Conservation (phyloP, 768 basidiomycete species). For the Peribolospora baueri region DNA sequence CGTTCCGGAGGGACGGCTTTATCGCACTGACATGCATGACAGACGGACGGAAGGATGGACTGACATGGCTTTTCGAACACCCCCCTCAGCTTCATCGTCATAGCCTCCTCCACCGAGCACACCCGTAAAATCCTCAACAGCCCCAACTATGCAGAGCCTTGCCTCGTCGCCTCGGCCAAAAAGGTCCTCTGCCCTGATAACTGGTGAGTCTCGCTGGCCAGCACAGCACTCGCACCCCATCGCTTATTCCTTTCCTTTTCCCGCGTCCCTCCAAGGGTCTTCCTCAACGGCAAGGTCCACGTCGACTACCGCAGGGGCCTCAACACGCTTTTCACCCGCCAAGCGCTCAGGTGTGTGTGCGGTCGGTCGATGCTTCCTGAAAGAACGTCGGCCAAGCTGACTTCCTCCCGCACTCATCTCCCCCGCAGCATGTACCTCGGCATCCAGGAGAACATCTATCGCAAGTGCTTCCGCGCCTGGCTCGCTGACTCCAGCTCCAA, state of each 20-base stretch:
- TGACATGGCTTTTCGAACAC: background rate
- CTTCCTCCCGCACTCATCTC: background rate
- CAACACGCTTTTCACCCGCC: slow-evolving; percentile 78
- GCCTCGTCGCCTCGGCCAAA: slow-evolving; percentile 78
- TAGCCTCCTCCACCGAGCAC: slow-evolving; percentile 81
- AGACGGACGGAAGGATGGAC: background rate
- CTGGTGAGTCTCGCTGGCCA: slow-evolving; percentile 30
- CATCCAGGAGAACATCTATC: slow-evolving; percentile 60
- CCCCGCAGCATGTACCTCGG: slow-evolving; percentile 45
- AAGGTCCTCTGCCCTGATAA: slow-evolving; percentile 59
- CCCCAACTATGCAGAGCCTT: slow-evolving; percentile 74
- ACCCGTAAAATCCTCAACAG: slow-evolving; percentile 91
- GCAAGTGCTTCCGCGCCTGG: slow-evolving; percentile 53
- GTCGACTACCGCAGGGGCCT: slow-evolving; percentile 79
- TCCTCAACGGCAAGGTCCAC: slow-evolving; percentile 77
- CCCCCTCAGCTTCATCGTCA: slow-evolving; percentile 68
- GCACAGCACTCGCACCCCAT: background rate
- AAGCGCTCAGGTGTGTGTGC: slow-evolving; percentile 51
- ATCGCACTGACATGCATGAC: background rate
- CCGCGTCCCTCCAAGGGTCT: slow-evolving; percentile 40
- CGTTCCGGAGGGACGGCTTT: slow-evolving; percentile 12
- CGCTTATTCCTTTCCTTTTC: background rate
- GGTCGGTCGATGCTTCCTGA: background rate
- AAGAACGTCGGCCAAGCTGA: background rate
- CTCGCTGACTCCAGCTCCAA: slow-evolving; percentile 26